Percentiles rank a stretch among this genome's conserved stretches.
These are phyloP conservation scores for Leccinum obscurum DNA, from an alignment of 768 basidiomycete genomes.

Conservation along the genomic window DNA sequence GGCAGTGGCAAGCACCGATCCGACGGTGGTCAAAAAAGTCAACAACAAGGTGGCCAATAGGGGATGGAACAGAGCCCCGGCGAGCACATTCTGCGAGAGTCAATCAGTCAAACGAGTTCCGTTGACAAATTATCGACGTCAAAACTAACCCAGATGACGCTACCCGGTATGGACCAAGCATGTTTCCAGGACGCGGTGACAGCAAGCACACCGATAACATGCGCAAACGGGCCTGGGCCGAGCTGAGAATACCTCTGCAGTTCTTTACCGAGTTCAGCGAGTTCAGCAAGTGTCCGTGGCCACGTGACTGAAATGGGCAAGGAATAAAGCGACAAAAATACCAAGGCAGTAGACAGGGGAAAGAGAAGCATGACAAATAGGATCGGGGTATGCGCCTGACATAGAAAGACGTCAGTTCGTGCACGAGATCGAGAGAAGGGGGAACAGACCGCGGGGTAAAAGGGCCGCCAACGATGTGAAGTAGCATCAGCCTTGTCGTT, in stretches of 20 bases:
- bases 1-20: slow-evolving; percentile 78
- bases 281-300: slow-evolving; percentile 74
- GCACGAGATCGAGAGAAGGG: slow-evolving; percentile 3
- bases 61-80: slow-evolving; percentile 85
- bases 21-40: slow-evolving; percentile 82
- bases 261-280: slow-evolving; percentile 72
- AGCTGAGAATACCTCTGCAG: slow-evolving; percentile 78
- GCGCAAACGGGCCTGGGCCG: slow-evolving; percentile 59
- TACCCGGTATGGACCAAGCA: slow-evolving; percentile 95
- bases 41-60: slow-evolving; percentile 78
- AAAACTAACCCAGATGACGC: slow-evolving; percentile 78
- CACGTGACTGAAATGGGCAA: slow-evolving; percentile 73
- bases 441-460: slow-evolving; percentile 37
- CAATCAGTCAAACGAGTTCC: slow-evolving; percentile 18
- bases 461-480: slow-evolving; percentile 31
- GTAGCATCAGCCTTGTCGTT: slow-evolving; percentile 36
- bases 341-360: slow-evolving; percentile 61
- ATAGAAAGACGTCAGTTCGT: slow-evolving; percentile 9
- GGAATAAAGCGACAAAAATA: slow-evolving; percentile 47
- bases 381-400: slow-evolving; percentile 56
- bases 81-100: slow-evolving; percentile 76
- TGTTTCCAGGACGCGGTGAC: slow-evolving; percentile 93
- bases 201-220: slow-evolving; percentile 81
- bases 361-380: slow-evolving; percentile 70
- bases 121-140: background rate